A percentile compares a stretch with the other conserved stretches of the same genome.
phyloP scores from a whole-genome alignment of 1,284 basidiomycete genomes.

The Phylloporus sp. region DNA sequence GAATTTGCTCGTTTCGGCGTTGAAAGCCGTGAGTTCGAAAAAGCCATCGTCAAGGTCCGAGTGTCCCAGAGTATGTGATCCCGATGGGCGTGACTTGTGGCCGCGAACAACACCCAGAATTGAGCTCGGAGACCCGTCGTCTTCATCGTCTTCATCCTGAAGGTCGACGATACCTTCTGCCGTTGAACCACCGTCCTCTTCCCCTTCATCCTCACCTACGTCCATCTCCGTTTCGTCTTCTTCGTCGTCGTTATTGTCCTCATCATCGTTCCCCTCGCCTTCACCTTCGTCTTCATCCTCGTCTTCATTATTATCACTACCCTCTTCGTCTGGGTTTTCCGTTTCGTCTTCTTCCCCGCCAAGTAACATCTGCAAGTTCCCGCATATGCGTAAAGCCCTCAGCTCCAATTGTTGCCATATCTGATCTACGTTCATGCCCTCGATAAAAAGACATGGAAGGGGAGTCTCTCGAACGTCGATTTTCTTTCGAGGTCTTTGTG shows the following conservation, averaged over 20 bases:
- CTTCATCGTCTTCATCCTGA: constrained; percentile 48
- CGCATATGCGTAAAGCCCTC: constrained; percentile 67
- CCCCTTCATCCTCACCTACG: constrained; percentile 31
- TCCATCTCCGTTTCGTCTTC: constrained; percentile 24
- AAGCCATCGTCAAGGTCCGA: constrained; percentile 90
- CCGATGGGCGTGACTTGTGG: constrained; percentile 18
- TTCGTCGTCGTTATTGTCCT: constrained; percentile 24
- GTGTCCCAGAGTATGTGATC: constrained; percentile 40
- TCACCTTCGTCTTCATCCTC: constrained; percentile 26
- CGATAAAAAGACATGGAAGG: constrained; percentile 72
- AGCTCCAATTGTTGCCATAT: constrained; percentile 94
- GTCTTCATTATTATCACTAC: constrained; percentile 23
- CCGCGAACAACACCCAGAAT: constrained; percentile 37
- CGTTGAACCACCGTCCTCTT: constrained; percentile 38
- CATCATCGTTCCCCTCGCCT: constrained; percentile 23
- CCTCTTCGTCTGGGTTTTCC: constrained; percentile 17
- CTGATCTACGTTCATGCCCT: constrained; percentile 89
- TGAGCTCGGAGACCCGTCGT: constrained; percentile 19
- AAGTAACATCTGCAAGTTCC: constrained; percentile 55
- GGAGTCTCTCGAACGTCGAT: constrained; percentile 70
- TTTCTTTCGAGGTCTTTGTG: constrained; percentile 35
- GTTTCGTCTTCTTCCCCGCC: constrained; percentile 31
- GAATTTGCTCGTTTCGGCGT: constrained; percentile 81
- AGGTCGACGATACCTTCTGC: constrained; percentile 48
- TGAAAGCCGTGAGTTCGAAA: constrained; percentile 91